These are phyloP conservation scores for Huntiella moniliformis DNA, from an alignment of 2,329 filamentous ascomycete species.

Conservation along the genomic window DNA sequence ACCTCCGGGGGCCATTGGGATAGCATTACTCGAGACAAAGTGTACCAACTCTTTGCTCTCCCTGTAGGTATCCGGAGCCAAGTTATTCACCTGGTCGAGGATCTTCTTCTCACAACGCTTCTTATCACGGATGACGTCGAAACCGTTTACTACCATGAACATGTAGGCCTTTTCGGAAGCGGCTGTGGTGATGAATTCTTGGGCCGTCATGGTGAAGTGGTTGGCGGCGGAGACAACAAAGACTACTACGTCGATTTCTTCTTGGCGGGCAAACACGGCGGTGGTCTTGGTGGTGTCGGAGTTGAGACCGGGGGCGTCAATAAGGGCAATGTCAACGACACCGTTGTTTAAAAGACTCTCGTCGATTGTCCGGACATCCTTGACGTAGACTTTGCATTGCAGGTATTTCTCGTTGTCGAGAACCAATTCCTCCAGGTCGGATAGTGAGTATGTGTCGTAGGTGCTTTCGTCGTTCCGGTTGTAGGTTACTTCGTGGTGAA, in stretches of 20 bases:
- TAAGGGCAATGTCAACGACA: conserved; percentile 91
- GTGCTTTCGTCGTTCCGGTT: conserved; percentile 84
- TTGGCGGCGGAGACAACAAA: conserved; percentile 97
- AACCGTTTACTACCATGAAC: conserved; percentile 97
- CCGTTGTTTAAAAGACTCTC: conserved; percentile 93
- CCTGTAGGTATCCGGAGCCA: conserved; percentile 89
- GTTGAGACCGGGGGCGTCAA: conserved; percentile 90
- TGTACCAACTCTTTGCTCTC: conserved; percentile 86
- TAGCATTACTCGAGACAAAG: conserved; percentile 92
- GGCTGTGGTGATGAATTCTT: conserved; percentile 90
- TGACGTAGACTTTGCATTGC: conserved; percentile 94
- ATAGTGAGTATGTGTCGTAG: conserved; percentile 67
- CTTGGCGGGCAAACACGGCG: conserved; percentile 87
- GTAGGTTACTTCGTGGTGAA: conserved; percentile 64
- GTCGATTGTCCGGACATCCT: conserved; percentile 72
- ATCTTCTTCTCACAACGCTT: conserved; percentile 82
- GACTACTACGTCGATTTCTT: conserved; percentile 96
- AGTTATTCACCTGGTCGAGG: conserved; percentile 63
- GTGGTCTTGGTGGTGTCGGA: conserved; percentile 94
- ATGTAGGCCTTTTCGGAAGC: conserved; percentile 96
- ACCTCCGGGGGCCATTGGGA: conserved; percentile 49
- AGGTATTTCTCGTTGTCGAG: conserved; percentile 74
- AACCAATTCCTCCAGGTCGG: conserved; percentile 73
- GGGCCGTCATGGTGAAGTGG: conserved; percentile 94
- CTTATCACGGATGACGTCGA: conserved; percentile 85